Base-by-base conservation (phyloP, 2,329 filamentous ascomycete genomes). In the Apiospora hydei region DNA sequence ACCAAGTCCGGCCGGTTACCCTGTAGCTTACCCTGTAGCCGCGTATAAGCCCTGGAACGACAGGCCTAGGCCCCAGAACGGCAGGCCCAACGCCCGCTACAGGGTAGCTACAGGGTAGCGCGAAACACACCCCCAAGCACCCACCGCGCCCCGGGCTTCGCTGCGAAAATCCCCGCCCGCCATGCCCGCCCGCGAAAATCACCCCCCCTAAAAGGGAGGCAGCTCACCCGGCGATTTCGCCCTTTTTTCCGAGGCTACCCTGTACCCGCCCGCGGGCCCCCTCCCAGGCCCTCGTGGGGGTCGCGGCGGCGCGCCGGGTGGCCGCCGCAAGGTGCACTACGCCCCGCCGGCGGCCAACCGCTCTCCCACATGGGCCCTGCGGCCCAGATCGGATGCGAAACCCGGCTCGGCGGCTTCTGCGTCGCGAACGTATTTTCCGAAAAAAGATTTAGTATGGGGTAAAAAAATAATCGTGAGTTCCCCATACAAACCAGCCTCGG, bases 191-290 rank as follows among this genome's bases (percentile, higher is more conserved):
- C 41, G 11, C 5, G 44, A 26, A 61, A 61, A 61, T 30, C 53
- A 11, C 4, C 24, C 53, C 53, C 53, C 53, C 53, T 21, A 26
- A 61, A 61, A 61, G 53, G 53, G 11, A 3, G 24, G 24, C 24
- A 61, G 53, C 53, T 38, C 24, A 26, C 53, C 53, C 53, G 53
- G 53, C 53, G 24, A 41, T 61, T 61, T 61, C 53, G 53, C 53
- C 53, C 5, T 18, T 61, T 38, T 7, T 14, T 14, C 24, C n/a
- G 6, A 38, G 5, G 14, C n/a, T 61, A 61, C 53, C 53, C 34
- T 38, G 53, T 21, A 26, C 24, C 53, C 11, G n/a, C 53, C 53
- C 6, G 3, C 53, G 53, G 53, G 53, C n/a, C 53, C 53, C 53
- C 30, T 61, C 53, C 53, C 6, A 38, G 34, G 53, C 5, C 53